Conservation (phyloP, 2,329 filamentous ascomycete species). For the Clonostachys sp. region DNA sequence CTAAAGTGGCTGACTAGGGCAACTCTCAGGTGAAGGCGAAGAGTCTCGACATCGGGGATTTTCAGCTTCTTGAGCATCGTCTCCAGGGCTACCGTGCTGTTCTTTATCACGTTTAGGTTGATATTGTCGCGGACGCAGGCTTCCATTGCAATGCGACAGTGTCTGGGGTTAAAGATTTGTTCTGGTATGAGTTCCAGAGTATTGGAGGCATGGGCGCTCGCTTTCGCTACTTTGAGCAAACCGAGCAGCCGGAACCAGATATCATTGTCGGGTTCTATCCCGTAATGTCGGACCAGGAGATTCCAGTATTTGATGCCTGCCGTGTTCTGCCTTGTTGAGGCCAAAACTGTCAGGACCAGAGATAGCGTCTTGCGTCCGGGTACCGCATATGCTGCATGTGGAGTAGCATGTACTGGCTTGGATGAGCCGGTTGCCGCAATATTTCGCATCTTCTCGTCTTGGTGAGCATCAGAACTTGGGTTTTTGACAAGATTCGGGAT, state of each 20-base stretch:
- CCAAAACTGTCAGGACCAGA: slow-evolving; percentile 61
- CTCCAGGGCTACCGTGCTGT: slow-evolving; percentile 61
- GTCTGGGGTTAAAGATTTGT: slow-evolving; percentile 37
- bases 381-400: slow-evolving; percentile 18
- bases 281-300: slow-evolving; percentile 55
- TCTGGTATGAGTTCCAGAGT: slow-evolving; percentile 53
- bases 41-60: slow-evolving; percentile 42
- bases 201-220: slow-evolving; percentile 56
- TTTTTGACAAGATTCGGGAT: slow-evolving; percentile 52
- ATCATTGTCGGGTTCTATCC: slow-evolving; percentile 65
- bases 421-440: slow-evolving; percentile 6
- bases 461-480: slow-evolving; percentile 7
- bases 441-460: slow-evolving; percentile 11
- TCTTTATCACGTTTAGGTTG: slow-evolving; percentile 63
- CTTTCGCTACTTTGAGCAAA: slow-evolving; percentile 59
- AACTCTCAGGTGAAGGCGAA: slow-evolving; percentile 53
- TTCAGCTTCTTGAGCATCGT: slow-evolving; percentile 44
- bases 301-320: slow-evolving; percentile 77
- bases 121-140: slow-evolving; percentile 72
- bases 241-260: slow-evolving; percentile 68
- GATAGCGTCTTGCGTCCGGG: slow-evolving; percentile 60
- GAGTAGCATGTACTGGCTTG: background rate
- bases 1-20: slow-evolving; percentile 42
- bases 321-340: slow-evolving; percentile 53
- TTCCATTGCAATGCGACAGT: slow-evolving; percentile 69